A percentile compares a stretch with the other conserved stretches of the same genome.
Evolutionary conservation across 1,284 basidiomycete species (phyloP).

Genomic region (Inonotus hispidus): DNA sequence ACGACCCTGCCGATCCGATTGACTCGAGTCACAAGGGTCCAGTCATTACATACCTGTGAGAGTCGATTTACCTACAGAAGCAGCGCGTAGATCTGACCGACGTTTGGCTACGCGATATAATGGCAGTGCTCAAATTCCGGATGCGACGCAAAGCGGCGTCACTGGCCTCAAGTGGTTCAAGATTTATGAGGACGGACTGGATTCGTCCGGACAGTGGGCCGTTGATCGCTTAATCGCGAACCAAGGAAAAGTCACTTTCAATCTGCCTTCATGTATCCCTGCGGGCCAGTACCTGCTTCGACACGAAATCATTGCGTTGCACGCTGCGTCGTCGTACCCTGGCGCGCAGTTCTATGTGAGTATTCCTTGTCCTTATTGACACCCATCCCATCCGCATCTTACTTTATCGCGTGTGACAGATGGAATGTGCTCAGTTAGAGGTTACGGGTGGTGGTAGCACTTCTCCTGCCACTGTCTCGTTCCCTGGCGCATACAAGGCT

Average conservation of each 20-base stretch:
- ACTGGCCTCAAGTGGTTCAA: constrained; percentile 55
- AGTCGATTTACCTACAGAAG: not conserved
- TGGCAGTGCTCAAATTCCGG: constrained; percentile 8
- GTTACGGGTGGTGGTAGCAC: constrained; percentile 46
- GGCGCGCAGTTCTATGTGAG: constrained; percentile 23
- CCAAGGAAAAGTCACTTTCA: constrained; percentile 38
- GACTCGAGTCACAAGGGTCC: constrained; percentile 22
- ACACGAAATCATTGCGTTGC: constrained; percentile 26
- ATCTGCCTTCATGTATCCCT: constrained; percentile 33
- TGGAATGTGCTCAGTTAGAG: constrained; percentile 46
- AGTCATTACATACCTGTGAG: constrained; percentile 14
- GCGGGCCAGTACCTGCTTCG: constrained; percentile 34
- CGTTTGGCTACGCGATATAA: not conserved
- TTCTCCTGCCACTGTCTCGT: constrained; percentile 41
- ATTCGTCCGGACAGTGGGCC: constrained; percentile 29
- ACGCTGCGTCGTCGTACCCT: constrained; percentile 15
- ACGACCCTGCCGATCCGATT: constrained; percentile 21
- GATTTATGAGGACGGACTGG: constrained; percentile 33
- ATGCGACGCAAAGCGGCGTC: constrained; percentile 26
- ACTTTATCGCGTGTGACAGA: constrained; percentile 25
- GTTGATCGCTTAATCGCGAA: constrained; percentile 39
- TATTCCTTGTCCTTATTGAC: not conserved
- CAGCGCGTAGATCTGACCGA: not conserved
- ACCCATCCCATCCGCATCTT: not conserved
- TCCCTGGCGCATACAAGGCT: constrained; percentile 44